These are phyloP conservation scores for Clavaria fumosa DNA, from an alignment of 768 basidiomycete species.

Conservation along the genomic window DNA sequence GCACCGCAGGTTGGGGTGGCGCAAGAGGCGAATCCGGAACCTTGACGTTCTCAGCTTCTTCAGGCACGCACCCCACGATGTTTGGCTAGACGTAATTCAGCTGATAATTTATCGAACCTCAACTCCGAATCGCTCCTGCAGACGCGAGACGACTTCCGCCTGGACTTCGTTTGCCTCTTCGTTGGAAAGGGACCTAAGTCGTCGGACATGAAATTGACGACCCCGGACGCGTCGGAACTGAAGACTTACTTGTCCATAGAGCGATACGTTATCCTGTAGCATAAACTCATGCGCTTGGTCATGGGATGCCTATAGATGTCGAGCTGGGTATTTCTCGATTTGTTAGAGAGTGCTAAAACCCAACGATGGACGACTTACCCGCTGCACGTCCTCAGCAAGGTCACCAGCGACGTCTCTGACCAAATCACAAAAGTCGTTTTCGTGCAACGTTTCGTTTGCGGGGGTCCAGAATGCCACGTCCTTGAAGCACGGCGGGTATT, in stretches of 20 bases:
- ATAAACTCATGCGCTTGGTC: constrained; percentile 61
- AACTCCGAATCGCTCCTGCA: constrained; percentile 55
- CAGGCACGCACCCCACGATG: background rate
- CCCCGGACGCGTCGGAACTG: background rate
- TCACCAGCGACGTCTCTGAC: constrained; percentile 90
- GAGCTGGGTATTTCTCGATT: constrained; percentile 40
- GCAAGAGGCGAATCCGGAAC: constrained; percentile 33
- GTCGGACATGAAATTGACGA: constrained; percentile 2
- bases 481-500: constrained; percentile 85
- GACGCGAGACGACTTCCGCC: constrained; percentile 34
- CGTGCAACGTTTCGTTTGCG: constrained; percentile 45
- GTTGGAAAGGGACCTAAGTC: constrained; percentile 81
- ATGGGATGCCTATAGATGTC: constrained; percentile 87
- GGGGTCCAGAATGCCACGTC: constrained; percentile 92
- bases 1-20: constrained; percentile 96
- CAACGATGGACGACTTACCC: constrained; percentile 27
- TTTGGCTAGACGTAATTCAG: constrained; percentile 4
- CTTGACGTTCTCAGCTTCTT: too few relatives aligned
- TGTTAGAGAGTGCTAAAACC: too few relatives aligned
- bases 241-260: constrained; percentile 80
- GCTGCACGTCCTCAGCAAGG: constrained; percentile 76
- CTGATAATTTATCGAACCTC: constrained; percentile 68
- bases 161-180: constrained; percentile 83
- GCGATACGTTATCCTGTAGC: constrained; percentile 86
- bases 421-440: constrained; percentile 94